Evolutionary conservation across 306 rosid genomes (phyloP).

Genomic region (Cucurbita moschata): DNA sequence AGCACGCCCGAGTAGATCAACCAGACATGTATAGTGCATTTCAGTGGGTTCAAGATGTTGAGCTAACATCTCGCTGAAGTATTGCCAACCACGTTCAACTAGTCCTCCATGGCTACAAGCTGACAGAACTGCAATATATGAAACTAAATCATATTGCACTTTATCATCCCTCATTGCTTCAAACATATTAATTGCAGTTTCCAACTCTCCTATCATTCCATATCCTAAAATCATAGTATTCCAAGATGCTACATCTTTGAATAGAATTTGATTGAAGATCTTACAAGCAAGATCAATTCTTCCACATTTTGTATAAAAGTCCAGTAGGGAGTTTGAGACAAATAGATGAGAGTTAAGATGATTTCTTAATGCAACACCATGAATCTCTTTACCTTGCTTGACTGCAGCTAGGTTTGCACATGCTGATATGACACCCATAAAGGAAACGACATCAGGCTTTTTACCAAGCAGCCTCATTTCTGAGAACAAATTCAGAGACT

Average conservation of each 20-base stretch:
- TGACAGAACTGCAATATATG: constrained; percentile 72
- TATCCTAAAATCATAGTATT: constrained; percentile 89
- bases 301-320: constrained; percentile 75
- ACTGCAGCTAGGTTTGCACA: constrained; percentile 60
- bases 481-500: constrained; percentile 48
- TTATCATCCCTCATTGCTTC: constrained; percentile 54
- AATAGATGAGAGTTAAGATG: constrained; percentile 43
- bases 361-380: constrained; percentile 43
- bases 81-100: constrained; percentile 47
- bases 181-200: constrained; percentile 48
- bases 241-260: constrained; percentile 77
- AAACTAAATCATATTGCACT: constrained; percentile 54
- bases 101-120: constrained; percentile 91
- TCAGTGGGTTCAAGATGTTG: constrained; percentile 45
- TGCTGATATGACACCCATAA: constrained; percentile 69
- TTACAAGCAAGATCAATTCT: constrained; percentile 53
- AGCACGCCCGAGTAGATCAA: constrained; percentile 82
- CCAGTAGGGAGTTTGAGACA: constrained; percentile 60
- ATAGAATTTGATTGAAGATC: constrained; percentile 44
- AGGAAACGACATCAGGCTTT: constrained; percentile 53
- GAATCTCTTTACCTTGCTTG: constrained; percentile 76
- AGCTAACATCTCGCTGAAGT: constrained; percentile 41
- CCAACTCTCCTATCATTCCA: constrained; percentile 73
- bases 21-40: constrained; percentile 79
- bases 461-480: constrained; percentile 51